Base-by-base conservation (phyloP, 768 basidiomycete genomes). In the Boletus speciosus region DNA sequence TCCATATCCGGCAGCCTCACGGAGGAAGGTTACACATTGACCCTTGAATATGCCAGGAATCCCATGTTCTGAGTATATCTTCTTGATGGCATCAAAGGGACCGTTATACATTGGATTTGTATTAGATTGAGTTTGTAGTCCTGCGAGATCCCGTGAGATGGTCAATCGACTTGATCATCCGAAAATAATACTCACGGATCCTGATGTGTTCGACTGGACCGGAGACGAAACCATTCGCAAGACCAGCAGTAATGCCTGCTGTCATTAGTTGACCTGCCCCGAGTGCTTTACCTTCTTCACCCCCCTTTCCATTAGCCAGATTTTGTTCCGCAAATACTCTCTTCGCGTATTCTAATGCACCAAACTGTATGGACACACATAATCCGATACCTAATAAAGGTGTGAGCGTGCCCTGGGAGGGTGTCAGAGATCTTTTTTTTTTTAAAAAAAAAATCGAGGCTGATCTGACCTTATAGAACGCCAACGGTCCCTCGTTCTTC, bases 181-280 rank as follows among this genome's bases (percentile, higher is more conserved):
- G 21, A 8, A 29, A 29, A 29, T 47, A 55, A 34, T 31, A 49
- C 60, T 39, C 52, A 67, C 65, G 65, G 42, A 98, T 98, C 74
- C 95, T 90, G 67, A 98, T 94, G 66, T 98, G 95, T 70, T 98
- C 95, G 16, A 98, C 95, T 6, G 95, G 96, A 1, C 94, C 93
- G 1, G 94, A 95, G 36, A 97, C 93, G 54, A 96, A 78, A 29
- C 92, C 88, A 66, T 98, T 98, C 10, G 91, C 85, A 27, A 97
- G 71, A 27, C 96, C 96, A 23, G 95, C 96, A 36, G 84, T 74
- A 5, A 93, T 83, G 59, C 96, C 96, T 16, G 93, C 79, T 2
- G 75, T 63, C 58, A 90, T 81, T 12, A 96, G 76, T 69, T 98
- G 93, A 15, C 70, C 68, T 27, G 75, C 74, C 38, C 75, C 77